Evolutionary conservation across 2,329 filamentous ascomycete species (phyloP).

Genomic region (Penicillium sp.): DNA sequence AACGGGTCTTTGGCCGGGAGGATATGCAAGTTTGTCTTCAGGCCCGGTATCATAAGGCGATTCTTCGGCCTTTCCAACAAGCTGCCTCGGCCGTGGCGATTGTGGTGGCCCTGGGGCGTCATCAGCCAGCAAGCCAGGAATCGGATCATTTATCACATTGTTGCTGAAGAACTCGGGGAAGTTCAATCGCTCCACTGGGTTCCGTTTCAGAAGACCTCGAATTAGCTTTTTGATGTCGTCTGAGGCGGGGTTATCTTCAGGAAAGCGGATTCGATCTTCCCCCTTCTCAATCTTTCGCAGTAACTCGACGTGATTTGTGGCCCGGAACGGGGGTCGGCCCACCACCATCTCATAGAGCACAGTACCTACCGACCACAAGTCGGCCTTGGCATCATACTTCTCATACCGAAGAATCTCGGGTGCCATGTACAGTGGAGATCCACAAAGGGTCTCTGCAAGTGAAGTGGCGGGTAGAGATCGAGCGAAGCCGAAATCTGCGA

Average conservation of each 20-base stretch:
- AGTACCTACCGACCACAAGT: conserved; percentile 94
- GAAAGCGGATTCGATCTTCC: conserved; percentile 77
- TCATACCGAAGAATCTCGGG: conserved; percentile 95
- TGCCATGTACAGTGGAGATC: conserved; percentile 96
- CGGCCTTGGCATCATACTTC: conserved; percentile 92
- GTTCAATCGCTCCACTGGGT: conserved; percentile 71
- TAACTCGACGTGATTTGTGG: conserved; percentile 87
- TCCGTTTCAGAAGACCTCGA: conserved; percentile 70
- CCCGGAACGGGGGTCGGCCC: conserved; percentile 80
- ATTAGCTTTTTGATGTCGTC: conserved; percentile 73
- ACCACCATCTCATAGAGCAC: conserved; percentile 93
- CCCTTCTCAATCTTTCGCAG: conserved; percentile 83
- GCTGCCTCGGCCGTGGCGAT: conserved; percentile 10
- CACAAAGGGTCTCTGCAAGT: conserved; percentile 89
- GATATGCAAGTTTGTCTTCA: conserved; percentile 19
- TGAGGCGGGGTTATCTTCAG: conserved; percentile 61
- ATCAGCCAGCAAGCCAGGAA: conserved; percentile 72
- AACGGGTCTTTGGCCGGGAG: conserved; percentile 33
- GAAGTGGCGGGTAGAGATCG: conserved; percentile 82
- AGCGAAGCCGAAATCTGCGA: conserved; percentile 98
- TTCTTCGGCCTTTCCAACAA: conserved; percentile 18
- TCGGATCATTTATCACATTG: conserved; percentile 61
- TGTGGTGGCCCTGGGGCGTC: conserved; percentile 40
- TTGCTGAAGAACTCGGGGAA: conserved; percentile 80
- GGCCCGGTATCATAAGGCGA: conserved; percentile 16